Evolutionary conservation across 495 filamentous ascomycete genomes (phyloP).

Genomic region (Hypoxylon crocopeplum): DNA sequence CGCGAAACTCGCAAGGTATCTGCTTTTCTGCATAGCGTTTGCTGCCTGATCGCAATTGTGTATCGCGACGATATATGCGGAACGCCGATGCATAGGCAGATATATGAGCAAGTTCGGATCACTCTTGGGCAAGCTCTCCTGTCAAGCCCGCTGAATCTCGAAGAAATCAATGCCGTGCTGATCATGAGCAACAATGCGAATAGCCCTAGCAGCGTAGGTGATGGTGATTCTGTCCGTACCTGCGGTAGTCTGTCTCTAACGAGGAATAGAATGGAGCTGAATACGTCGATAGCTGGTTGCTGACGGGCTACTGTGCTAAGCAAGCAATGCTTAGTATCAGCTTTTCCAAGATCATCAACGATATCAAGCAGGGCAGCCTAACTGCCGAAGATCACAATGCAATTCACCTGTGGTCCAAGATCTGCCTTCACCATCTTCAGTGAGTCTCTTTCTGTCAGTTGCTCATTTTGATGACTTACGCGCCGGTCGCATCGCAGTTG

Average conservation of each 20-base stretch:
- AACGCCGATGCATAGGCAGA: constrained; percentile 28
- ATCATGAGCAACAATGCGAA: constrained; percentile 45
- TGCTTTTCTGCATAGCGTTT: constrained; percentile 39
- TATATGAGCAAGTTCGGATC: constrained; percentile 39
- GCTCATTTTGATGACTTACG: not conserved
- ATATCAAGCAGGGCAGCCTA: constrained; percentile 30
- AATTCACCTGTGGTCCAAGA: constrained; percentile 41
- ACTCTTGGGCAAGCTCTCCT: constrained; percentile 38
- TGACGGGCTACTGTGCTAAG: constrained; percentile 41
- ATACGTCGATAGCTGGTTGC: constrained; percentile 43
- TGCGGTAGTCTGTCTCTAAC: constrained; percentile 2
- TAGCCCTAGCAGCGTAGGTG: constrained; percentile 35
- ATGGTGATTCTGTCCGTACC: not conserved
- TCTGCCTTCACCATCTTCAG: constrained; percentile 44
- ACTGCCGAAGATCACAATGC: constrained; percentile 33
- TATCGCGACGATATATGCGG: constrained; percentile 41
- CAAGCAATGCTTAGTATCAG: constrained; percentile 43
- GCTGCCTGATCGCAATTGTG: constrained; percentile 38
- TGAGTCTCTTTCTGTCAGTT: constrained; percentile 5
- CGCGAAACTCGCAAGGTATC: constrained; percentile 39
- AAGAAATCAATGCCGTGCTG: constrained; percentile 41
- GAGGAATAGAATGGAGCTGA: constrained; percentile 36
- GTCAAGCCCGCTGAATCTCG: constrained; percentile 37
- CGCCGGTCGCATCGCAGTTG: constrained; percentile 14
- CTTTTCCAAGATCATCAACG: constrained; percentile 39